Conservation (phyloP, 371 early-diverging fungal species). For the Mucor saturninus region DNA sequence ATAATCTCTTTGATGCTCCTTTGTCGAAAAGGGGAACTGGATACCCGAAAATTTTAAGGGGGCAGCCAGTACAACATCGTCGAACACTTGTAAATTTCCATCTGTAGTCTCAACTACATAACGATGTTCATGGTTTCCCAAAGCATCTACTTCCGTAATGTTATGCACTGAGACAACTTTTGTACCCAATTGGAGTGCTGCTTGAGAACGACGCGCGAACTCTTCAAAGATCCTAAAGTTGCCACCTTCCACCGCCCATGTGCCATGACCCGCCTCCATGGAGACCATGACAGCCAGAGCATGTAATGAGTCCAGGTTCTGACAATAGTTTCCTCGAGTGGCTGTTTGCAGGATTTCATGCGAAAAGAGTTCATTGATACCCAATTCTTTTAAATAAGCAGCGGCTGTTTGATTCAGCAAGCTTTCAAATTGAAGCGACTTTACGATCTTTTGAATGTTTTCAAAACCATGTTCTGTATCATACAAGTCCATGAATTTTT, state of each 20-base stretch:
- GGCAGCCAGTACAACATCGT: conserved; percentile 62
- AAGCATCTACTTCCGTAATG: conserved; percentile 35
- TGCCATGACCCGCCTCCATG: conserved; percentile 60
- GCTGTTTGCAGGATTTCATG: conserved; percentile 63
- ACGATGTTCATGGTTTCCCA: conserved; percentile 19
- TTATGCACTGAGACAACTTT: conserved; percentile 43
- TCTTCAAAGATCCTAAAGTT: conserved; percentile 73
- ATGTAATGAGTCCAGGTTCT: conserved; percentile 65
- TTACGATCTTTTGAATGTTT: conserved; percentile 22
- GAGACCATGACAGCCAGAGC: conserved; percentile 67
- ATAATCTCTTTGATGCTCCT: conserved; percentile 40
- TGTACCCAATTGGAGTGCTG: conserved; percentile 53
- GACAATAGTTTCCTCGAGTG: conserved; percentile 75
- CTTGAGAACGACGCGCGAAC: conserved; percentile 55
- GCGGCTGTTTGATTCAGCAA: conserved; percentile 42
- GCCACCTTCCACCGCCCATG: conserved; percentile 63
- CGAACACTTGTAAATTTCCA: conserved; percentile 52
- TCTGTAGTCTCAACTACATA: conserved; percentile 47
- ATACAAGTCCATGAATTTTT: conserved; percentile 26
- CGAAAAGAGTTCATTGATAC: conserved; percentile 39
- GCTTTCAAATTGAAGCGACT: conserved; percentile 27
- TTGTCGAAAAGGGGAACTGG: conserved; percentile 26
- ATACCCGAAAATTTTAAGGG: conserved; percentile 42
- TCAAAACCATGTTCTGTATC: conserved; percentile 21
- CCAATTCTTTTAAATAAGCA: conserved; percentile 42